Base-by-base conservation (phyloP, 2,329 filamentous ascomycete species). In the Aspergillus tubingensis region DNA sequence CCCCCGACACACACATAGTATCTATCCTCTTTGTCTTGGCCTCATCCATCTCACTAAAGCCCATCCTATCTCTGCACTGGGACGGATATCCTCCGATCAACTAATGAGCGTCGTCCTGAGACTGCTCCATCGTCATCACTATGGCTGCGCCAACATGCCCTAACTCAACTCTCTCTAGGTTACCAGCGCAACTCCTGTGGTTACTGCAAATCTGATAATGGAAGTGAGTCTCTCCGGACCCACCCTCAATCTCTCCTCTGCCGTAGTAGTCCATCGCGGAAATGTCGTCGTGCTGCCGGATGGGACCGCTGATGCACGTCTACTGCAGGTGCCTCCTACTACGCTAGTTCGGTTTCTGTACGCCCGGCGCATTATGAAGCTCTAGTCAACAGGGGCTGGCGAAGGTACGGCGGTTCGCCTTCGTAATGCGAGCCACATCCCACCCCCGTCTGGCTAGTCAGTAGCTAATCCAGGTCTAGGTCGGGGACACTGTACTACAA, bases 401-500 rank as follows among this genome's bases (percentile, higher is more conserved):
- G 80, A 73, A 74, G 79, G 79, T 80, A 74, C 62, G 56, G 32
- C 54, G 30, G 27, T 36, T 44, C 23, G 41, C 48, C 48, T 36
- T 57, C 48, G 13, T 32, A 25, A 48, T 60, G 39, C 38, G 43
- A 39, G 36, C 25, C 23, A 38, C 30, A 55, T 38, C 4, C 8
- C 21, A 27, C 4, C 30, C 30, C 5, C 21, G 32, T 38, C 49
- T n/a, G 25, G 52, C n/a, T 48, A 19, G 23, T 6, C 15, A 32
- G n/a, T 44, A 15, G 49, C 62, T 61, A 51, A 62, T 47, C 47
- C 19, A 48, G 38, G 57, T 55, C 53, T 62, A 81, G 80, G 65
- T 82, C 80, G 41, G 80, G 80, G 2, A 78, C 74, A 10, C 71
- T 81, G 50, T 82, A 81, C 68, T 82, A 82, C 67, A 82, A 81